These are phyloP conservation scores for Taphrina wiesneri DNA, from an alignment of 1,139 yeast genomes.

Conservation along the genomic window DNA sequence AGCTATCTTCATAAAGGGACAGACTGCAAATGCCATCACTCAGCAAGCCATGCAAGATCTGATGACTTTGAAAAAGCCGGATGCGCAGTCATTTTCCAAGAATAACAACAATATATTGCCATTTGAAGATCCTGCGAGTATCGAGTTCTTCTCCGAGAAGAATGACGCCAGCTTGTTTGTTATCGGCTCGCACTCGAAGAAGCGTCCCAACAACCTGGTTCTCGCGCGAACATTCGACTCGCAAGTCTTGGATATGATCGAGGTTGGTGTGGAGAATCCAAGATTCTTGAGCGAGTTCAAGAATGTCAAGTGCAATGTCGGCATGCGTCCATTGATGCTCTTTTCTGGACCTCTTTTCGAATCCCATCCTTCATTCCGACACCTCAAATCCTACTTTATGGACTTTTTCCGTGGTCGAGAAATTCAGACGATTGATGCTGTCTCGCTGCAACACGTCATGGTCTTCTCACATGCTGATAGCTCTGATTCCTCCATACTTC, in stretches of 20 bases:
- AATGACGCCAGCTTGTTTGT: constrained; percentile 87
- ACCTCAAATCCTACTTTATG: constrained; percentile 79
- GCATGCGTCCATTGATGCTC: constrained; percentile 90
- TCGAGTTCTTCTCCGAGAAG: constrained; percentile 92
- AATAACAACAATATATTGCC: constrained; percentile 91
- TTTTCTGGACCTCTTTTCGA: constrained; percentile 94
- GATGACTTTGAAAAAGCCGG: constrained; percentile 89
- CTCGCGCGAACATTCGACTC: constrained; percentile 87
- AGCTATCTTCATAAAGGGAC: constrained; percentile 89
- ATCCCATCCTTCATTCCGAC: constrained; percentile 79
- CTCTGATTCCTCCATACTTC: constrained; percentile 52
- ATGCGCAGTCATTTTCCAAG: constrained; percentile 77
- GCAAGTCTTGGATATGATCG: constrained; percentile 91
- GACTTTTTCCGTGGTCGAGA: constrained; percentile 88
- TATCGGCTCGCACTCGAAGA: constrained; percentile 79
- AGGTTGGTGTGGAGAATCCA: constrained; percentile 68
- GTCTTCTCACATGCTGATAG: constrained; percentile 80
- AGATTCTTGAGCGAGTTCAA: constrained; percentile 74
- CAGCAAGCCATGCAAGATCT: constrained; percentile 91
- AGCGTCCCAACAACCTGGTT: constrained; percentile 88
- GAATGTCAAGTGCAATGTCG: constrained; percentile 76
- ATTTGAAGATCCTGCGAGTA: constrained; percentile 81
- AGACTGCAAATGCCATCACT: constrained; percentile 71
- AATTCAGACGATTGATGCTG: constrained; percentile 83
- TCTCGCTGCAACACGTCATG: constrained; percentile 89